Conservation (phyloP, 177 flowering plant genomes). For the Telopea speciosissima region DNA sequence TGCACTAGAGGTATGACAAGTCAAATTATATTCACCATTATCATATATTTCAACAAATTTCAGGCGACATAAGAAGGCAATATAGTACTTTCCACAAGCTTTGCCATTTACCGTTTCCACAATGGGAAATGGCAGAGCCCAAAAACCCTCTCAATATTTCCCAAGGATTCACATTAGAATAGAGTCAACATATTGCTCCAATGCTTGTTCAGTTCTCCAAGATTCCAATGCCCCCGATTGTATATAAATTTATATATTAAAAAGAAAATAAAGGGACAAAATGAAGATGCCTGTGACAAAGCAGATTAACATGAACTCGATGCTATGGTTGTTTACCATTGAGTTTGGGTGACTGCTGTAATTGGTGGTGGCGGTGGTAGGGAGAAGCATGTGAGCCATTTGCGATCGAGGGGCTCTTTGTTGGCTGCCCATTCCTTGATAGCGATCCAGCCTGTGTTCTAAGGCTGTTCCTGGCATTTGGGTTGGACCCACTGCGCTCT, state of each 20-base stretch:
- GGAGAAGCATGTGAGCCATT: constrained; percentile 65
- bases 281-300: background rate
- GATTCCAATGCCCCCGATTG: background rate
- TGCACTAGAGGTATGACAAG: background rate
- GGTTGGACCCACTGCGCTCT: constrained; percentile 51
- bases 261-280: background rate
- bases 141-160: background rate
- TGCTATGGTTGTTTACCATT: constrained; percentile 36
- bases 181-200: background rate
- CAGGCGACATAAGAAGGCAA: constrained; percentile 4
- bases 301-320: background rate
- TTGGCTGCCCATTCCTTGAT: constrained; percentile 46
- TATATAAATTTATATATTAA: background rate
- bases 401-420: constrained; percentile 54
- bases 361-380: constrained; percentile 31
- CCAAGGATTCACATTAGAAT: background rate
- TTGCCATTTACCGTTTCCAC: background rate
- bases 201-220: background rate
- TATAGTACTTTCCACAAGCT: constrained; percentile 2
- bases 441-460: constrained; percentile 32
- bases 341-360: constrained; percentile 51
- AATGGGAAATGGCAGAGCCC: background rate
- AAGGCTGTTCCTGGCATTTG: constrained; percentile 42
- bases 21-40: background rate
- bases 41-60: constrained; percentile 5